Evolutionary conservation across 2,329 filamentous ascomycete genomes (phyloP).

Genomic region (Septoria linicola): DNA sequence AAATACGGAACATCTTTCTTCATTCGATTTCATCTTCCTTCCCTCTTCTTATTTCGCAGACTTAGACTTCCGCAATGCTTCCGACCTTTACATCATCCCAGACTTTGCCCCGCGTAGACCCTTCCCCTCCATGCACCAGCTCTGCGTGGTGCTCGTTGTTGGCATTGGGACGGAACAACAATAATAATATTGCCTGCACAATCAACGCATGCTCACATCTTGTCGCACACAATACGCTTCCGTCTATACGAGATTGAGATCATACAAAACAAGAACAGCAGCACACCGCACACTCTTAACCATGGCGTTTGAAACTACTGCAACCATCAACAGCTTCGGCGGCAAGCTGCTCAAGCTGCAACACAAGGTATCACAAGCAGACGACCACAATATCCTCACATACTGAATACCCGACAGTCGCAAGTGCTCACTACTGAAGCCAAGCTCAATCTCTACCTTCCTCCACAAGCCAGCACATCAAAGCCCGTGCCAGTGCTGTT

Average conservation of each 20-base stretch:
- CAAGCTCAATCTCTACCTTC: constrained; percentile 89
- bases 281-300: constrained; percentile 27
- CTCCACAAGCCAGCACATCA: constrained; percentile 62
- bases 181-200: too few species aligned
- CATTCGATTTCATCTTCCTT: too few species aligned
- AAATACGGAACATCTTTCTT: too few species aligned
- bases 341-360: constrained; percentile 92
- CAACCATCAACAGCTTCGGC: constrained; percentile 86
- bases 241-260: background rate
- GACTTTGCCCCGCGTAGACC: too few species aligned
- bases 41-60: too few species aligned
- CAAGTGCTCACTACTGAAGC: constrained; percentile 79
- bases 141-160: too few species aligned
- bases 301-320: constrained; percentile 87
- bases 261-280: background rate
- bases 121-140: too few species aligned
- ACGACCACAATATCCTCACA: constrained; percentile 4
- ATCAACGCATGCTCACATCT: too few species aligned
- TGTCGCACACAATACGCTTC: background rate
- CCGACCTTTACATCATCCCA: too few species aligned
- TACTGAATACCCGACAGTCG: constrained; percentile 51
- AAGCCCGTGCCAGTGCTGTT: constrained; percentile 79
- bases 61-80: too few species aligned
- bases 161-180: too few species aligned
- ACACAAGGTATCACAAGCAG: constrained; percentile 59